Conservation (phyloP, 2,329 filamentous ascomycete species). For the Mycosphaerella sp. region DNA sequence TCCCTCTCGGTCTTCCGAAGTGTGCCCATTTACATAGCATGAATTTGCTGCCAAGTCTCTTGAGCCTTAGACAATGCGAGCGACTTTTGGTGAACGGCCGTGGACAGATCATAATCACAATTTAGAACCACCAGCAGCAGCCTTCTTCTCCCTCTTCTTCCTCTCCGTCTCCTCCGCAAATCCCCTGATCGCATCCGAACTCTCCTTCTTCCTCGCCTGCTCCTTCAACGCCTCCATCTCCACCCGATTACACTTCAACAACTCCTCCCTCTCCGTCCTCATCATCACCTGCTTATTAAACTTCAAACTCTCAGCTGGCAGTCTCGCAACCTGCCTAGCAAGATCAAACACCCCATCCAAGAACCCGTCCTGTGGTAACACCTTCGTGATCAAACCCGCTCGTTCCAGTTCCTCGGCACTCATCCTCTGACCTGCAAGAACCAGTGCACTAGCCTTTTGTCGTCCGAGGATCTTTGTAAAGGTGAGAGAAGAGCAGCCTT, state of each 20-base stretch:
- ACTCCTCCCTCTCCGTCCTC: slow-evolving; percentile 16
- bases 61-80: too few relatives aligned
- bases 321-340: slow-evolving; percentile 17
- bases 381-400: slow-evolving; percentile 20
- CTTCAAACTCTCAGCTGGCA: slow-evolving; percentile 19
- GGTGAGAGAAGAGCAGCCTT: slow-evolving; percentile 19
- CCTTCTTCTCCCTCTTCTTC: slow-evolving; percentile 22
- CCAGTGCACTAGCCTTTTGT: slow-evolving; percentile 21
- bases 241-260: slow-evolving; percentile 19
- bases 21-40: too few relatives aligned
- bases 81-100: too few relatives aligned
- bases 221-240: slow-evolving; percentile 19
- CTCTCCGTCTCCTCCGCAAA: slow-evolving; percentile 22
- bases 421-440: slow-evolving; percentile 19
- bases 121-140: neutral
- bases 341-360: slow-evolving; percentile 19
- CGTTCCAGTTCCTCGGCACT: slow-evolving; percentile 17
- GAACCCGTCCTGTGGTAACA: slow-evolving; percentile 17
- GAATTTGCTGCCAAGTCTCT: too few relatives aligned
- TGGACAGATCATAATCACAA: neutral
- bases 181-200: slow-evolving; percentile 16
- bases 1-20: too few relatives aligned
- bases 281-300: slow-evolving; percentile 17
- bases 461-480: slow-evolving; percentile 21
- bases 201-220: slow-evolving; percentile 18